Conservation (phyloP, 2,329 filamentous ascomycete species). For the Neoscytalidium dimidiatum region DNA sequence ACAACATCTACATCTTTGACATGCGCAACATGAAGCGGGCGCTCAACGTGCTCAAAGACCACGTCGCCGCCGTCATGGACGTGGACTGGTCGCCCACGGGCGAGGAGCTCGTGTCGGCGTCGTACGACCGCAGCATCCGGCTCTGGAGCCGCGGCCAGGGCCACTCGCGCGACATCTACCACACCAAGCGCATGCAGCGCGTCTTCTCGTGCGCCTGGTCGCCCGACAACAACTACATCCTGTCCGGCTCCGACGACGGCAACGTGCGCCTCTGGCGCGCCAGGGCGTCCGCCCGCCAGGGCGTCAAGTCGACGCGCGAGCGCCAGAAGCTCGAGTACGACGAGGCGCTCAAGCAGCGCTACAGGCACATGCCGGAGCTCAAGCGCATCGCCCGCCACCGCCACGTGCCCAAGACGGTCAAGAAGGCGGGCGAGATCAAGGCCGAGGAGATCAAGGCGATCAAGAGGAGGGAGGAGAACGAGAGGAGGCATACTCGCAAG, state of each 20-base stretch:
- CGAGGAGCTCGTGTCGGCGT: conserved; percentile 87
- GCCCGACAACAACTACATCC: conserved; percentile 83
- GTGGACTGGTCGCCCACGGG: conserved; percentile 94
- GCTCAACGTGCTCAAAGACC: conserved; percentile 85
- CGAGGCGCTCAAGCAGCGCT: conserved; percentile 74
- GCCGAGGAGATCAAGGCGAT: conserved; percentile 81
- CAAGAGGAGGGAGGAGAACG: conserved; percentile 91
- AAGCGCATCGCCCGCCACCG: conserved; percentile 86
- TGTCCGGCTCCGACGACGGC: conserved; percentile 91
- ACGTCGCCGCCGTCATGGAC: conserved; percentile 92
- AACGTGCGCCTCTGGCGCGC: conserved; percentile 89
- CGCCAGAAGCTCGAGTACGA: conserved; percentile 92
- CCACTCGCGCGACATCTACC: conserved; percentile 89
- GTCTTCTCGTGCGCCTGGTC: conserved; percentile 86
- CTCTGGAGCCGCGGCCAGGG: conserved; percentile 80
- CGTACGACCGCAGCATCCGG: conserved; percentile 84
- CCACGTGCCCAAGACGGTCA: conserved; percentile 87
- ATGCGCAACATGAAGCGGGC: conserved; percentile 88
- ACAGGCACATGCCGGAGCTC: conserved; percentile 95
- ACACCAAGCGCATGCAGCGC: conserved; percentile 94
- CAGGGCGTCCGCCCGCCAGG: conserved; percentile 78
- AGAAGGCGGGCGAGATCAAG: conserved; percentile 97
- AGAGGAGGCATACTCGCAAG: conserved; percentile 87
- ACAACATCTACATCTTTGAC: conserved; percentile 91
- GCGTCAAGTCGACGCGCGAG: conserved; percentile 82